These are phyloP conservation scores for Monosporascus sp. DNA, from an alignment of 2,329 filamentous ascomycete species.

Conservation along the genomic window DNA sequence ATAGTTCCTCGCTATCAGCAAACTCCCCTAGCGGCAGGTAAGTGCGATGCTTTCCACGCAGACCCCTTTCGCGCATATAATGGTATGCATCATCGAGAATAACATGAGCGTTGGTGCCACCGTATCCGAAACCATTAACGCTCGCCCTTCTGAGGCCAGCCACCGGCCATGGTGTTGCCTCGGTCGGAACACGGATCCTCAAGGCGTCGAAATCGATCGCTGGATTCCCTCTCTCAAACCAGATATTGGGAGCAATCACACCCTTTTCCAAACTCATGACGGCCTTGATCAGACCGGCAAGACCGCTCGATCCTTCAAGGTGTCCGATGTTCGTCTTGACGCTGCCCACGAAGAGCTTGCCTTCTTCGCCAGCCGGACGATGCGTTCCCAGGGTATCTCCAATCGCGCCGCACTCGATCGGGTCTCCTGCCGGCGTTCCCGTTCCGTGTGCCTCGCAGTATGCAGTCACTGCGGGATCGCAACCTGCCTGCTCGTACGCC, in stretches of 20 bases:
- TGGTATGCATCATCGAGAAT: constrained; percentile 19
- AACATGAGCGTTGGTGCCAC: constrained; percentile 28
- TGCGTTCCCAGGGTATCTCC: neutral
- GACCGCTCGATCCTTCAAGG: constrained; percentile 7
- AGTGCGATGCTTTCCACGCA: neutral
- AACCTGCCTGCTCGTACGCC: neutral
- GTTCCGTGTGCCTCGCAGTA: neutral
- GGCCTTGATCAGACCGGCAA: constrained; percentile 11
- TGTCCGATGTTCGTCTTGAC: constrained; percentile 16
- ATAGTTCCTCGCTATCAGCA: neutral
- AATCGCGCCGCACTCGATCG: constrained; percentile 1
- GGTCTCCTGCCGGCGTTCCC: constrained; percentile 2
- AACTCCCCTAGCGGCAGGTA: neutral
- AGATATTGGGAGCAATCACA: constrained; percentile 7
- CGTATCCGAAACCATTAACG: constrained; percentile 30
- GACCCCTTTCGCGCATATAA: constrained; percentile 1
- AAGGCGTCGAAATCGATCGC: neutral
- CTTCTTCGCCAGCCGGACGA: neutral
- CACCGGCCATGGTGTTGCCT: constrained; percentile 4
- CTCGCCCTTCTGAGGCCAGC: constrained; percentile 14
- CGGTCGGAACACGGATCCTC: constrained; percentile 1
- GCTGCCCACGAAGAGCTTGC: constrained; percentile 6
- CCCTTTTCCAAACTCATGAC: constrained; percentile 9
- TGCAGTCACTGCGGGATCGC: constrained; percentile 6
- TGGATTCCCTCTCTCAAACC: neutral